Evolutionary conservation across 2,329 filamentous ascomycete genomes (phyloP).

Genomic region (Fusarium sp.): DNA sequence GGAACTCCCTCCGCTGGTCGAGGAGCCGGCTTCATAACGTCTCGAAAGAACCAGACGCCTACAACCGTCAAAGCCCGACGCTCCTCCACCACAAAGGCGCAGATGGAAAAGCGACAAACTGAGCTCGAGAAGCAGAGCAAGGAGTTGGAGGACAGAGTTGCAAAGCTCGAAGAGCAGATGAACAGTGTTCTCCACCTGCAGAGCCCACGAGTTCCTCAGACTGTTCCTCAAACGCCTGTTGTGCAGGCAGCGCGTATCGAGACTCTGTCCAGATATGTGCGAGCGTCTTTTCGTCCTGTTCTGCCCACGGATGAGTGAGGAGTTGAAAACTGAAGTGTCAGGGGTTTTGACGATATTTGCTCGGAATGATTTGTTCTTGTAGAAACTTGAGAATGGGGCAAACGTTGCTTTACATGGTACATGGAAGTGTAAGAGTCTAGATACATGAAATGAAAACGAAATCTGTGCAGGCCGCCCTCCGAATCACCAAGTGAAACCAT

Average conservation of each 20-base stretch:
- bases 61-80: background rate
- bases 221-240: background rate
- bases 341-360: background rate
- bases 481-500: slow-evolving; percentile 29
- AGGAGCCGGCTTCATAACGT: background rate
- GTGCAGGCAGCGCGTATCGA: background rate
- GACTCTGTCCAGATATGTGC: slow-evolving; percentile 6
- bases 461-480: background rate
- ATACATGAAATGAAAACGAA: slow-evolving; percentile 5
- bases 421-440: background rate
- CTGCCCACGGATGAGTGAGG: background rate
- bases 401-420: slow-evolving; percentile 15
- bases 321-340: background rate
- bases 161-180: slow-evolving; percentile 27
- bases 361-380: background rate
- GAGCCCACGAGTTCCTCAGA: background rate
- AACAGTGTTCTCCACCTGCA: background rate
- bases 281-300: slow-evolving; percentile 6
- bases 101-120: slow-evolving; percentile 4
- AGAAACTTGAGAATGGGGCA: background rate
- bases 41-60: background rate
- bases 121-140: slow-evolving; percentile 16
- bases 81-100: rapidly evolving
- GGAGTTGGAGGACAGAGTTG: slow-evolving; percentile 25
- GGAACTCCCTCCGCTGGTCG: slow-evolving; percentile 36